Percentiles rank a stretch among this genome's conserved stretches.
Evolutionary conservation across 345 rosid species (phyloP).

Genomic region (Euphorbia lathyris): DNA sequence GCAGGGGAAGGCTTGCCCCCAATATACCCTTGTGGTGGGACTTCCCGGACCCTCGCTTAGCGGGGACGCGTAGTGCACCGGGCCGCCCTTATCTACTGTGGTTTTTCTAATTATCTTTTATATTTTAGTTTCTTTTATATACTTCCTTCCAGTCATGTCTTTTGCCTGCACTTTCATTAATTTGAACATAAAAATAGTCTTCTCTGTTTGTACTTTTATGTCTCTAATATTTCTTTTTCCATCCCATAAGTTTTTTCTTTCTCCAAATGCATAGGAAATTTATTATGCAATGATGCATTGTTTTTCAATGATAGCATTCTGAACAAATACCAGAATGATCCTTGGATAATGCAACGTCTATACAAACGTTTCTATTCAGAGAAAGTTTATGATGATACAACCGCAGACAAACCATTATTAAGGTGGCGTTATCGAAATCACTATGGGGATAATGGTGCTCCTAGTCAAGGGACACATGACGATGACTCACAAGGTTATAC

Average conservation of each 20-base stretch:
- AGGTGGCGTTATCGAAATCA: conserved; percentile 70
- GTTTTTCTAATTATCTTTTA: too few relatives aligned
- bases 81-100: too few relatives aligned
- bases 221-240: background rate
- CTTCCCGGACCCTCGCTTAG: too few relatives aligned
- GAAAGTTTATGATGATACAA: conserved; percentile 67
- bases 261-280: background rate
- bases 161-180: background rate
- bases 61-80: too few relatives aligned
- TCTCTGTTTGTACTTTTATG: background rate
- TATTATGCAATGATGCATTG: conserved; percentile 4
- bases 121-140: too few relatives aligned
- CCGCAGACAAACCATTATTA: conserved; percentile 45
- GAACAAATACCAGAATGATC: conserved; percentile 48
- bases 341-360: conserved; percentile 48
- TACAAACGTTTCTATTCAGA: conserved; percentile 69
- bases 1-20: too few relatives aligned
- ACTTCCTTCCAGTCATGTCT: background rate
- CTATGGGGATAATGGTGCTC: conserved; percentile 39
- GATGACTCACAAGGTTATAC: conserved; percentile 20
- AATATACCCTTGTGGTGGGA: too few relatives aligned
- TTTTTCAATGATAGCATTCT: conserved; percentile 45
- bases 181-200: background rate
- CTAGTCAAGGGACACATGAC: conserved; percentile 28
- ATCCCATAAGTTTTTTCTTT: background rate